These are phyloP conservation scores for Coelastrella sp. DNA, from an alignment of 139 green algal species.

Conservation along the genomic window DNA sequence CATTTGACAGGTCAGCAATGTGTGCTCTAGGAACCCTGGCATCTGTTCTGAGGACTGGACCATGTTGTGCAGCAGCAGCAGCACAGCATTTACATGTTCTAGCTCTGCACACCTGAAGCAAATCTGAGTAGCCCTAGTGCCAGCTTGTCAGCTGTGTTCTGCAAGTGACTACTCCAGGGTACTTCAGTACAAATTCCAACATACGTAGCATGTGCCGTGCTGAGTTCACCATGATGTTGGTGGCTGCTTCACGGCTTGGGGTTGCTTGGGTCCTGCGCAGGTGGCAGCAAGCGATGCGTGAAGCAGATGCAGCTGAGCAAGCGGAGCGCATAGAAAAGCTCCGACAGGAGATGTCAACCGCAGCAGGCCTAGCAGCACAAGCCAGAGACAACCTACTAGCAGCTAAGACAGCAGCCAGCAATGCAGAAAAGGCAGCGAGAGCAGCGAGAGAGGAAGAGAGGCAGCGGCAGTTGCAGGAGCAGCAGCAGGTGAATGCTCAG, in stretches of 20 bases:
- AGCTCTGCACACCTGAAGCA: too few species aligned
- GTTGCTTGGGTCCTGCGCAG: conserved; percentile 61
- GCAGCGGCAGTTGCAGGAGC: conserved; percentile 58
- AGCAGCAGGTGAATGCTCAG: conserved; percentile 56
- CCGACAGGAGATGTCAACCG: conserved; percentile 65
- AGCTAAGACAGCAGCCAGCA: conserved; percentile 9
- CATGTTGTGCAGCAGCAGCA: too few species aligned
- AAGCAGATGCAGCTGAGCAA: conserved; percentile 62
- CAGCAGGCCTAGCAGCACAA: conserved; percentile 28
- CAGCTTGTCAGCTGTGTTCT: too few species aligned
- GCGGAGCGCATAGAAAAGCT: conserved; percentile 64
- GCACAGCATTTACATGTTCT: background rate
- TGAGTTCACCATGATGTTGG: background rate
- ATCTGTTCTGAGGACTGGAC: background rate
- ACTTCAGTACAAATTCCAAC: too few species aligned
- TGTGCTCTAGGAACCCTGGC: background rate
- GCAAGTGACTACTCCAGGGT: too few species aligned
- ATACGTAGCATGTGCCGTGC: too few species aligned
- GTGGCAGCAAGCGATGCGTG: conserved; percentile 64
- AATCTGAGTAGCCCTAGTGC: too few species aligned
- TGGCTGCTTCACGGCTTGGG: conserved; percentile 51
- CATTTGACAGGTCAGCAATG: conserved; percentile 64
- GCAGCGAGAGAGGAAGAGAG: conserved; percentile 58
- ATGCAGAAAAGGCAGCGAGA: conserved; percentile 56
- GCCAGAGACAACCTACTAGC: conserved; percentile 49